These are phyloP conservation scores for Endotrypanum monterogeii DNA, from an alignment of 208 protist species.

Conservation along the genomic window DNA sequence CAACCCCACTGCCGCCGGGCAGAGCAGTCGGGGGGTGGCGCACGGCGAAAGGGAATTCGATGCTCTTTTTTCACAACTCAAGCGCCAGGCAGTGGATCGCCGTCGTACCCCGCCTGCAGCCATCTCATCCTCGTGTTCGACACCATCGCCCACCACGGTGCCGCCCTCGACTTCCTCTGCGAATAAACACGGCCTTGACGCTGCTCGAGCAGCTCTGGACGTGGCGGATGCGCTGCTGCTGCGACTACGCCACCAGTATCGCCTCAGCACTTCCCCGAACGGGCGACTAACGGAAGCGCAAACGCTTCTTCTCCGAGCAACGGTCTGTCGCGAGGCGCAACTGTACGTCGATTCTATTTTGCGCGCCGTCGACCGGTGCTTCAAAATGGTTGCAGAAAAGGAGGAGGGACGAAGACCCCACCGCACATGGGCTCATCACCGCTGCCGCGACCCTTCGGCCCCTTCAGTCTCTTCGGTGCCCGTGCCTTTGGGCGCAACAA, in stretches of 20 bases:
- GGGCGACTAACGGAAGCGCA: constrained; percentile 24
- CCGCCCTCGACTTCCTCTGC: background rate
- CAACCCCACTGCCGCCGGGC: background rate
- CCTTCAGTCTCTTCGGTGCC: background rate
- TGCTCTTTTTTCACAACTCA: constrained; percentile 21
- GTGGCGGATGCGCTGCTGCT: constrained; percentile 16
- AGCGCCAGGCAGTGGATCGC: constrained; percentile 26
- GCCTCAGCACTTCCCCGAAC: constrained; percentile 12
- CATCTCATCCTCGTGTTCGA: constrained; percentile 1
- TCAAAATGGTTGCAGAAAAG: background rate
- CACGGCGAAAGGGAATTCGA: constrained; percentile 21
- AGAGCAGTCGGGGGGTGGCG: background rate
- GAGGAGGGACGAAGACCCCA: background rate
- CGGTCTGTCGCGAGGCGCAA: constrained; percentile 18
- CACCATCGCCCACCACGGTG: constrained; percentile 4
- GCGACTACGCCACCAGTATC: constrained; percentile 19
- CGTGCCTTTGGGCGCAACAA: background rate
- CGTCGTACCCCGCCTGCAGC: background rate
- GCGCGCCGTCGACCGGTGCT: background rate
- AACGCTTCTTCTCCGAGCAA: constrained; percentile 17
- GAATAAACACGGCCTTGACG: constrained; percentile 3
- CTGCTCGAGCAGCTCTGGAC: constrained; percentile 22
- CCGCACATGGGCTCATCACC: background rate
- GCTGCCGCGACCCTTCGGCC: background rate
- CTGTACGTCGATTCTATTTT: constrained; percentile 12